Percentiles rank a stretch among this genome's conserved stretches.
Conservation (phyloP, 805 yeast genomes). For the Cephaloascus albidus region DNA sequence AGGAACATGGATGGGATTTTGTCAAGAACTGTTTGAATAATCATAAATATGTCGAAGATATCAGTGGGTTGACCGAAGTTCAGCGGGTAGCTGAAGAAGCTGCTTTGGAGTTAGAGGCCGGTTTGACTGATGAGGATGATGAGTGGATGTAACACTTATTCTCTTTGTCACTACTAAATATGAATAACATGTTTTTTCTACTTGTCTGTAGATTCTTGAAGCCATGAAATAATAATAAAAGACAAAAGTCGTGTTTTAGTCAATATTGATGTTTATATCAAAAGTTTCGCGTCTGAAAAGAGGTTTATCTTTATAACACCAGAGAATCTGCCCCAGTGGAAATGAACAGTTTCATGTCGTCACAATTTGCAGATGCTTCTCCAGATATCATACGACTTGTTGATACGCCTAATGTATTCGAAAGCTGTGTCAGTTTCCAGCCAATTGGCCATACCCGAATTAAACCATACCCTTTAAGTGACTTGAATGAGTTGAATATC, state of each 20-base stretch:
- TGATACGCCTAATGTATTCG: neutral
- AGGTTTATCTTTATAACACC: no score
- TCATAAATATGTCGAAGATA: conserved; percentile 55
- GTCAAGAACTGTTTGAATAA: conserved; percentile 63
- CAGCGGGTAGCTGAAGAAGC: conserved; percentile 63
- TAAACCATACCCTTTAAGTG: conserved; percentile 36
- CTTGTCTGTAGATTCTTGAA: no score
- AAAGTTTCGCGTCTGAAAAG: no score
- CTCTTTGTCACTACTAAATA: no score
- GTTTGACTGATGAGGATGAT: conserved; percentile 22
- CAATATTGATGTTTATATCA: neutral
- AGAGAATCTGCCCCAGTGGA: no score
- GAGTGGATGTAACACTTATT: conserved; percentile 3
- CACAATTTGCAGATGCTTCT: neutral
- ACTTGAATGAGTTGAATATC: conserved; percentile 33
- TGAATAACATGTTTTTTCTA: no score
- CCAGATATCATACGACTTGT: neutral
- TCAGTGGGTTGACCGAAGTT: conserved; percentile 71
- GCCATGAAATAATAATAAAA: no score
- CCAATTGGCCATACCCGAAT: conserved; percentile 6
- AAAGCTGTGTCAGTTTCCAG: neutral
- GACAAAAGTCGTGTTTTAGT: neutral
- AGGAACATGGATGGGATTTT: conserved; percentile 67
- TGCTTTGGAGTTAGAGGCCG: conserved; percentile 24
- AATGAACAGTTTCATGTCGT: neutral